phyloP scores from a whole-genome alignment of 2,329 filamentous ascomycete genomes.

The Beauveria medogensis region DNA sequence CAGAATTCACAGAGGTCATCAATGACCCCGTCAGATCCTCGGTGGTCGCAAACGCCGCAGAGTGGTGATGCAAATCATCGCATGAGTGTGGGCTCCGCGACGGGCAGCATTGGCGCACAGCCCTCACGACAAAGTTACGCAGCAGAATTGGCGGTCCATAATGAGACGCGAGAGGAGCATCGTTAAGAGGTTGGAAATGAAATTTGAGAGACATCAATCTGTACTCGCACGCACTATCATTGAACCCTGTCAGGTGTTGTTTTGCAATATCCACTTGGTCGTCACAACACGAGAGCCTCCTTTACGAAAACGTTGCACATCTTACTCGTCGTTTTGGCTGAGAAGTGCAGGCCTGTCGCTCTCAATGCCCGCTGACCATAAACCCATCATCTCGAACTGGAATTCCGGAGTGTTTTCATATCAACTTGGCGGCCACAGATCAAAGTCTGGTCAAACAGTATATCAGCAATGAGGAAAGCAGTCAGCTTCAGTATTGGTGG shows the following conservation, averaged over 20 bases:
- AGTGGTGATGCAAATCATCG: neutral
- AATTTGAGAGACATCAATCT: neutral
- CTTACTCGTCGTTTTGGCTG: neutral
- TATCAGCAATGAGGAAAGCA: neutral
- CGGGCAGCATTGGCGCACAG: slow-evolving; percentile 23
- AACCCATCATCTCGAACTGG: neutral
- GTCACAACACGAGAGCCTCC: too few relatives aligned
- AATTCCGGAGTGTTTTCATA: neutral
- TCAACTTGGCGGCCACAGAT: neutral
- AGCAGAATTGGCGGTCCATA: slow-evolving; percentile 38
- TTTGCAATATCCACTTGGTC: too few relatives aligned
- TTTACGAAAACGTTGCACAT: neutral
- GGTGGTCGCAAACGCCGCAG: slow-evolving; percentile 13
- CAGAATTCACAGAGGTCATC: slow-evolving; percentile 28
- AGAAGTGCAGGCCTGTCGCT: neutral
- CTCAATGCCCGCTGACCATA: neutral
- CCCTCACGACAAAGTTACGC: slow-evolving; percentile 33
- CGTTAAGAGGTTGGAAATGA: neutral
- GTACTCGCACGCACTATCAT: neutral
- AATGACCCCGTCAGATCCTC: slow-evolving; percentile 21
- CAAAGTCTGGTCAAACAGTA: neutral
- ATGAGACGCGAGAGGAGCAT: slow-evolving; percentile 40
- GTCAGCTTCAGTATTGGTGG: neutral
- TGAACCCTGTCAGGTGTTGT: too few relatives aligned
- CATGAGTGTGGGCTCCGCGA: slow-evolving; percentile 13